Evolutionary conservation across 164 flowering plant genomes (phyloP).

Genomic region (Nymphaea colorata): DNA sequence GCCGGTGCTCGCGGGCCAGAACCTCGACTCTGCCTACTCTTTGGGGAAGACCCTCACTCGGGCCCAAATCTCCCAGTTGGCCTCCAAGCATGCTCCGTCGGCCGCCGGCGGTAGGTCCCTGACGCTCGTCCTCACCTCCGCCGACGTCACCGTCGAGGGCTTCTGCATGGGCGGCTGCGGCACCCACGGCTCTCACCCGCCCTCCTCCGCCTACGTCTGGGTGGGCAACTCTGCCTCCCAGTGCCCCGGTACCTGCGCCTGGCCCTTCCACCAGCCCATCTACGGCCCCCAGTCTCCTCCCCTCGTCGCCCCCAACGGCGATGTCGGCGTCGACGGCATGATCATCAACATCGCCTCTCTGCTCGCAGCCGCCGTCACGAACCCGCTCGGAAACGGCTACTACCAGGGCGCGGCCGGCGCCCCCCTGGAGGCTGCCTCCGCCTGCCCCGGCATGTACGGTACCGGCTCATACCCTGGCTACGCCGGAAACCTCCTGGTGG

Average conservation of each 20-base stretch:
- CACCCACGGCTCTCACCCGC: conserved; percentile 10
- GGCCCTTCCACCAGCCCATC: conserved; percentile 11
- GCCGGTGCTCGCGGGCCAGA: conserved; percentile 1
- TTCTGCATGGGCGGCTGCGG: conserved; percentile 12
- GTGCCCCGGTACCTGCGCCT: conserved; percentile 13
- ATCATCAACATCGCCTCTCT: conserved; percentile 9
- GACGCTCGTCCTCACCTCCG: conserved; percentile 4
- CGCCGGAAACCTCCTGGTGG: conserved; percentile 12
- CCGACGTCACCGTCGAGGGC: conserved; percentile 11
- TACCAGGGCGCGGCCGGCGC: conserved; percentile 13
- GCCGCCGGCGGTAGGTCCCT: conserved; percentile 10
- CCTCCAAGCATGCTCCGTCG: background rate
- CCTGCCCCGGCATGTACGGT: conserved; percentile 12
- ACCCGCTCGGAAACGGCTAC: conserved; percentile 10
- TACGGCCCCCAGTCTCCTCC: conserved; percentile 13
- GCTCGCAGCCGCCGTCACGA: conserved; percentile 10
- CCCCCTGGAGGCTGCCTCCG: conserved; percentile 14
- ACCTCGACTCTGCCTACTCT: conserved; percentile 1
- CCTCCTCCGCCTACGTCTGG: conserved; percentile 5
- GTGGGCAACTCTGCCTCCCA: conserved; percentile 13
- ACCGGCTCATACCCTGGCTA: conserved; percentile 14
- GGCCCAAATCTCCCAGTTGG: conserved; percentile 1
- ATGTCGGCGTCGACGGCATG: conserved; percentile 15
- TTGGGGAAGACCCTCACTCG: conserved; percentile 7
- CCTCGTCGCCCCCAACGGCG: conserved; percentile 13